These are phyloP conservation scores for Rhodamnia rubescens DNA, from an alignment of 345 rosid species.

Conservation along the genomic window DNA sequence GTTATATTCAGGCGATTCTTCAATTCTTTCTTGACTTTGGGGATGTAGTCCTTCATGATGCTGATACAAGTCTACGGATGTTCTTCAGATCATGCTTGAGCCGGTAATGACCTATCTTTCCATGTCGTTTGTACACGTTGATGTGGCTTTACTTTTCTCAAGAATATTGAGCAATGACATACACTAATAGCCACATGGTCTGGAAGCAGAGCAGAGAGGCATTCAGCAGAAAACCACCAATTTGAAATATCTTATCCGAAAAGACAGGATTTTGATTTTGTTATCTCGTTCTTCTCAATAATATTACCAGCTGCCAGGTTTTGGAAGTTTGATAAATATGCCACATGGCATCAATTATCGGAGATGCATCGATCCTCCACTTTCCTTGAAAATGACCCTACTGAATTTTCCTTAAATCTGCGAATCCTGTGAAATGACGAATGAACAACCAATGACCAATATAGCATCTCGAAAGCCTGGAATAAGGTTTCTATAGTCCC, in stretches of 20 bases:
- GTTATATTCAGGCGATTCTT: conserved; percentile 50
- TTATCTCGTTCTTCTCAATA: not conserved
- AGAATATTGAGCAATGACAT: not conserved
- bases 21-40: conserved; percentile 86
- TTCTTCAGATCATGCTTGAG: conserved; percentile 85
- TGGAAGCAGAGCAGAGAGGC: not conserved
- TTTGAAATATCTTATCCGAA: not conserved
- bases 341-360: not conserved
- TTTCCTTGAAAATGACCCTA: not conserved
- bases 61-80: conserved; percentile 68
- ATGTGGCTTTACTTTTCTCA: not conserved
- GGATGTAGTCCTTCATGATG: conserved; percentile 79
- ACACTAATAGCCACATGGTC: not conserved
- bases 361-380: not conserved
- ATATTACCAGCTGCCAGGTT: not conserved
- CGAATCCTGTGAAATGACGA: not conserved
- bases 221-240: not conserved
- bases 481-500: not conserved
- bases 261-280: not conserved
- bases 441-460: not conserved
- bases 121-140: not conserved
- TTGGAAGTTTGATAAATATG: not conserved
- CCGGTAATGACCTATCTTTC: conserved; percentile 34
- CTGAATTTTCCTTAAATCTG: not conserved
- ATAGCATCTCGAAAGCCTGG: not conserved